A percentile compares a stretch with the other conserved stretches of the same genome.
Conservation (phyloP, 2,329 filamentous ascomycete species). For the Ploettnerulaceae sp. region DNA sequence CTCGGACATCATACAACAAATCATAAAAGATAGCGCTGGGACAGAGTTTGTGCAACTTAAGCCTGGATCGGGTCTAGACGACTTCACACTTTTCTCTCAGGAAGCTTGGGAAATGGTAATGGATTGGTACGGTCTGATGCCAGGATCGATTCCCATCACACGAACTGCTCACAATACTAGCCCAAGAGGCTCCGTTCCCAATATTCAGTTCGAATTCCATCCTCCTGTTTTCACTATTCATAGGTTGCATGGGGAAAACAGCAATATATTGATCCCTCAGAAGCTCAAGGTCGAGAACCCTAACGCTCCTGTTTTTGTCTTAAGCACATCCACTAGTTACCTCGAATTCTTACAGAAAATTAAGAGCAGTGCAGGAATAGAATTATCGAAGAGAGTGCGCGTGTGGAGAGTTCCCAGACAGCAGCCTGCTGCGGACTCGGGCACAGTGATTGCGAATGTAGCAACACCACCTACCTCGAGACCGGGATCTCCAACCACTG, state of each 20-base stretch:
- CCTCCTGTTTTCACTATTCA: slow-evolving; percentile 83
- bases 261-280: slow-evolving; percentile 52
- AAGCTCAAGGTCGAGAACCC: slow-evolving; percentile 56
- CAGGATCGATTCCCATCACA: slow-evolving; percentile 65
- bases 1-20: slow-evolving; percentile 67
- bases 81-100: slow-evolving; percentile 72
- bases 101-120: slow-evolving; percentile 78
- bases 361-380: slow-evolving; percentile 65
- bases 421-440: slow-evolving; percentile 27
- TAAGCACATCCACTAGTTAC: slow-evolving; percentile 65
- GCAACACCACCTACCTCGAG: slow-evolving; percentile 37
- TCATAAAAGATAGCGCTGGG: slow-evolving; percentile 46
- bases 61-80: slow-evolving; percentile 60
- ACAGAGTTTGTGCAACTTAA: slow-evolving; percentile 68
- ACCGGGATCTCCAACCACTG: slow-evolving; percentile 26
- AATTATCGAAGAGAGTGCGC: slow-evolving; percentile 67
- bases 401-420: slow-evolving; percentile 39
- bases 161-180: slow-evolving; percentile 76
- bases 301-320: slow-evolving; percentile 60
- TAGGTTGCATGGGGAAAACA: slow-evolving; percentile 63
- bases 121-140: slow-evolving; percentile 74
- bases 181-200: slow-evolving; percentile 47
- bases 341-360: slow-evolving; percentile 71
- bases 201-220: slow-evolving; percentile 77
- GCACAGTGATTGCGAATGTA: slow-evolving; percentile 39